Percentiles rank a stretch among this genome's conserved stretches.
Conservation (phyloP, 495 filamentous ascomycete species). For the Chlorociboria aeruginascens region DNA sequence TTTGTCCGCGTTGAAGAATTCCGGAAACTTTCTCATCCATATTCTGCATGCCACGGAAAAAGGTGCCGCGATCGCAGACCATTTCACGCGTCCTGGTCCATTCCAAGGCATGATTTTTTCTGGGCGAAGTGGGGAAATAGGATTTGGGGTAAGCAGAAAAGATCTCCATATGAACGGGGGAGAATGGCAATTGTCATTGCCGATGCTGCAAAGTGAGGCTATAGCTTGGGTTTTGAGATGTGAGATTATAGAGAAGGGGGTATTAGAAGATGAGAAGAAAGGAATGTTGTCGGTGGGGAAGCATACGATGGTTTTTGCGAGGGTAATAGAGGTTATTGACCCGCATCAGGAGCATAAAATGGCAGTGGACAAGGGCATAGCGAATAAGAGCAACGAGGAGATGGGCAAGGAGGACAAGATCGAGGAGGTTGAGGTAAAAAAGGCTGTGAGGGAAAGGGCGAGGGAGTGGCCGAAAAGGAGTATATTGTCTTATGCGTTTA, state of each 20-base stretch:
- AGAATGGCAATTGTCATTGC: not conserved
- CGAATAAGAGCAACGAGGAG: too few relatives aligned
- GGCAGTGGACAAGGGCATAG: too few relatives aligned
- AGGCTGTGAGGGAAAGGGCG: too few relatives aligned
- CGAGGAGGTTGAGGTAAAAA: too few relatives aligned
- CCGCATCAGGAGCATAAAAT: not conserved
- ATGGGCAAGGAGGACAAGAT: too few relatives aligned
- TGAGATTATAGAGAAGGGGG: slow-evolving; percentile 17
- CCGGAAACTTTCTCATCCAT: slow-evolving; percentile 35
- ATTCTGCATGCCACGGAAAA: slow-evolving; percentile 27
- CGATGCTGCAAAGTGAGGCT: not conserved
- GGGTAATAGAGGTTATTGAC: slow-evolving; percentile 31
- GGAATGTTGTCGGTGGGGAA: slow-evolving; percentile 35
- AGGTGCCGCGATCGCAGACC: slow-evolving; percentile 32
- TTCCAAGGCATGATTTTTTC: not conserved
- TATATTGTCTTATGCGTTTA: too few relatives aligned
- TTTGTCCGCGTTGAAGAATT: slow-evolving; percentile 41
- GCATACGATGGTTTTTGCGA: slow-evolving; percentile 44
- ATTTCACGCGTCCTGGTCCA: slow-evolving; percentile 28
- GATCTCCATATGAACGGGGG: not conserved
- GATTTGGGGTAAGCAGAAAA: not conserved
- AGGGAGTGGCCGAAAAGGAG: too few relatives aligned
- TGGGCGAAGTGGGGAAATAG: not conserved
- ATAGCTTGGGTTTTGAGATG: slow-evolving; percentile 1
- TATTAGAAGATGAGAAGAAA: slow-evolving; percentile 12